phyloP scores from a whole-genome alignment of 208 protist species.

The Crithidia mellificae region DNA sequence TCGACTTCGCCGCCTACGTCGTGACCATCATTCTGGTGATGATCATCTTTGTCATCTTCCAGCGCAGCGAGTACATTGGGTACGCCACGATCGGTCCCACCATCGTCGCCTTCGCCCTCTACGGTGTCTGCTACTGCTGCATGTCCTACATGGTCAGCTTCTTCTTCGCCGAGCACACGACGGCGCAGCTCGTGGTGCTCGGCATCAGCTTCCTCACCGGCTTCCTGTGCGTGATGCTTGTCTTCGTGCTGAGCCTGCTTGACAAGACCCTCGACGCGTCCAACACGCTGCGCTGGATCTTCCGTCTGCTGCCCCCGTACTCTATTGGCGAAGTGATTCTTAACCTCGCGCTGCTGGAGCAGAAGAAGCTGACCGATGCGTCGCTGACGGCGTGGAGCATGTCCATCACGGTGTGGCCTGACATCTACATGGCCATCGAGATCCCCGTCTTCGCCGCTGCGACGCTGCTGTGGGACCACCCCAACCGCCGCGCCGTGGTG shows the following conservation, averaged over 20 bases:
- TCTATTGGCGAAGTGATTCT: constrained; percentile 65
- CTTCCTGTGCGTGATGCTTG: constrained; percentile 53
- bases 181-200: constrained; percentile 56
- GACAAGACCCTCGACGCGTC: constrained; percentile 31
- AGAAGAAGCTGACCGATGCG: constrained; percentile 13
- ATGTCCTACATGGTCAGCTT: constrained; percentile 57
- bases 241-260: constrained; percentile 48
- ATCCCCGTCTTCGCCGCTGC: constrained; percentile 41
- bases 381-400: constrained; percentile 35
- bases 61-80: constrained; percentile 45
- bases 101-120: constrained; percentile 43
- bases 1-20: constrained; percentile 52
- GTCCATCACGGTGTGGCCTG: constrained; percentile 31
- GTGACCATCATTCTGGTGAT: constrained; percentile 46
- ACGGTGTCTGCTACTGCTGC: constrained; percentile 41
- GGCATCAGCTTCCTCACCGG: constrained; percentile 60
- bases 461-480: constrained; percentile 56
- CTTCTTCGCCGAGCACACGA: constrained; percentile 59
- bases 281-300: constrained; percentile 46
- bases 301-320: constrained; percentile 58
- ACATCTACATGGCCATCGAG: constrained; percentile 61
- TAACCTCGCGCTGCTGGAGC: constrained; percentile 46
- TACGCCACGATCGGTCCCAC: constrained; percentile 27
- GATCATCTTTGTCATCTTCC: constrained; percentile 48
- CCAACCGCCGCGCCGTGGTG: constrained; percentile 36